Conservation (phyloP, 176 grass and related monocot species). For the Zizania latifolia region DNA sequence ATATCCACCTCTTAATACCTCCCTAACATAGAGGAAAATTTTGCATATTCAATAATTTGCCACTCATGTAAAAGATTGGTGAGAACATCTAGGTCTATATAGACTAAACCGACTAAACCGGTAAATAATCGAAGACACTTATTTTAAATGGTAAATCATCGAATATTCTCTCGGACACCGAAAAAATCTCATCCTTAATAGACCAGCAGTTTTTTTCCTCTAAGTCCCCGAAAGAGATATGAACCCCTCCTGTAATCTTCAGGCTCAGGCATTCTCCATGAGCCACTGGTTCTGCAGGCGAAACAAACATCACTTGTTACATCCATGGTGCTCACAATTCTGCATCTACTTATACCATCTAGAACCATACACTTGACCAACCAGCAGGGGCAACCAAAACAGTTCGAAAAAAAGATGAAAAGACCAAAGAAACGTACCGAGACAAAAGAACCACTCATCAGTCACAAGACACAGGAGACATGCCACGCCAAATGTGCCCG, state of each 20-base stretch:
- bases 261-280: background rate
- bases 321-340: background rate
- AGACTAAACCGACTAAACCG: no score
- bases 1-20: no score
- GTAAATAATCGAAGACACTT: no score
- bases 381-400: background rate
- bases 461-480: conserved; percentile 11
- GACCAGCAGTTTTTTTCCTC: background rate
- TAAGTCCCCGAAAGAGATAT: background rate
- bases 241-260: background rate
- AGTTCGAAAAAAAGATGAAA: background rate
- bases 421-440: conserved; percentile 1
- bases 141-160: no score
- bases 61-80: no score
- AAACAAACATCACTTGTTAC: background rate
- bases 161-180: no score
- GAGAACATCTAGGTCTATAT: no score
- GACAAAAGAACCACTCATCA: background rate
- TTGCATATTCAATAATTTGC: no score
- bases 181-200: no score
- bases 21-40: no score
- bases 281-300: background rate
- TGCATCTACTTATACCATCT: background rate
- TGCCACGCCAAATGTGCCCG: conserved; percentile 7
- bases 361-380: background rate